Base-by-base conservation (phyloP, 306 rosid genomes). In the Clitoria ternatea region DNA sequence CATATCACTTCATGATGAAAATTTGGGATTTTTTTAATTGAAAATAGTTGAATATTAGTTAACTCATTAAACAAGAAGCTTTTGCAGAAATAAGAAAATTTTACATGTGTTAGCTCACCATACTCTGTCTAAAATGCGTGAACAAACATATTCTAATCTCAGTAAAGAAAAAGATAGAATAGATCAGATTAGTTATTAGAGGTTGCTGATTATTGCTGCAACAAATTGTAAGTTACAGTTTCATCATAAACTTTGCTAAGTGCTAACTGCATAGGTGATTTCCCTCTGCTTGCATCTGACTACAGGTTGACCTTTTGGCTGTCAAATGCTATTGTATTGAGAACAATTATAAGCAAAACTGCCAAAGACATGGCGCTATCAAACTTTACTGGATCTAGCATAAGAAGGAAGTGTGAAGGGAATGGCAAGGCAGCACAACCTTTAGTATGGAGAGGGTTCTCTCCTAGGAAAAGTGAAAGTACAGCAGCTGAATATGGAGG, bases 291-390 rank as follows among this genome's bases (percentile, higher is more conserved):
- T 43, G 52, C 61, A 75, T 74, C 24, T 75, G 40, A 26, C 63
- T 80, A 23, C 92, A 94, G 99, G 83, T 79, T 94, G 82, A 86
- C 96, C 42, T 94, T 85, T 81, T 91, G 99, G 97, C 64, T 91
- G 80, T 94, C 99, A 9, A 94, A 94, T 75, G 75, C 91, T 37
- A 60, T 89, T 63, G 85, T 91, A 76, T 70, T 94, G 81, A 87
- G 96, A 86, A 83, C 92, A 77, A 87, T 89, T 19, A 47, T 89
- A 84, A 80, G 89, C 75, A 88, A 87, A 76, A 77, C 84, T 45
- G 30, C 73, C 13, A 80, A 81, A 66, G 81, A 80, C 15, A 36
- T 6, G 23, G 80, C 65, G 35, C 66, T 30, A 44, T 74, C 80
- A 66, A 71, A 66, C 77, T 78, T 61, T 54, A 50, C 79, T 47